Evolutionary conservation across 2,329 filamentous ascomycete genomes (phyloP).

Genomic region (Cryphonectria japonica): DNA sequence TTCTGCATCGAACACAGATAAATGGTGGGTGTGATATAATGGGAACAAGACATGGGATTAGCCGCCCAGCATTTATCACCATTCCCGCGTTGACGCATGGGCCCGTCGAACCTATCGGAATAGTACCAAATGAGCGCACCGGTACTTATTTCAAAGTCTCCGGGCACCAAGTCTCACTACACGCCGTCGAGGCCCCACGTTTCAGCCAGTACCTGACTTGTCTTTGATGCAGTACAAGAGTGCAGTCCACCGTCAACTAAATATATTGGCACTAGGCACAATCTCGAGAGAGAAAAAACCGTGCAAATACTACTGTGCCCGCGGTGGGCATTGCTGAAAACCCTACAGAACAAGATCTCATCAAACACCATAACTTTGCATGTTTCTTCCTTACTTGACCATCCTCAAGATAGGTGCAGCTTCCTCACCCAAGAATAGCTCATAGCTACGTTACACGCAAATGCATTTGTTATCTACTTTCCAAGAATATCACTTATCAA

Average conservation of each 20-base stretch:
- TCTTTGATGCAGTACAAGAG: neutral
- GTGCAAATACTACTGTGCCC: neutral
- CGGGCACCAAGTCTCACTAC: neutral
- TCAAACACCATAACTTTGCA: neutral
- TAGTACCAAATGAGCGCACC: neutral
- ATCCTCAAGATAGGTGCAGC: neutral
- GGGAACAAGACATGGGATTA: neutral
- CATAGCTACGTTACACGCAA: neutral
- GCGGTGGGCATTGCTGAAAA: neutral
- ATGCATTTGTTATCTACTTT: neutral
- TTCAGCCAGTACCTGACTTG: neutral
- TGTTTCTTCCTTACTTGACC: neutral
- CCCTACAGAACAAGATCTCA: neutral
- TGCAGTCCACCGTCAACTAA: neutral
- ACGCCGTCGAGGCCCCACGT: neutral
- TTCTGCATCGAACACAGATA: neutral
- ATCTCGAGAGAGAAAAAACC: neutral
- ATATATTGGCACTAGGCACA: neutral
- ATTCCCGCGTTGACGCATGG: neutral
- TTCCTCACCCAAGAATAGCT: neutral
- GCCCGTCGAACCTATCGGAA: neutral
- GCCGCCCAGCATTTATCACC: neutral
- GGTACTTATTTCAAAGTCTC: neutral
- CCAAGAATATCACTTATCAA: too few relatives aligned
- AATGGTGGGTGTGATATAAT: neutral